Base-by-base conservation (phyloP, 1,139 yeast species). In the Magnusiomyces ingens region DNA sequence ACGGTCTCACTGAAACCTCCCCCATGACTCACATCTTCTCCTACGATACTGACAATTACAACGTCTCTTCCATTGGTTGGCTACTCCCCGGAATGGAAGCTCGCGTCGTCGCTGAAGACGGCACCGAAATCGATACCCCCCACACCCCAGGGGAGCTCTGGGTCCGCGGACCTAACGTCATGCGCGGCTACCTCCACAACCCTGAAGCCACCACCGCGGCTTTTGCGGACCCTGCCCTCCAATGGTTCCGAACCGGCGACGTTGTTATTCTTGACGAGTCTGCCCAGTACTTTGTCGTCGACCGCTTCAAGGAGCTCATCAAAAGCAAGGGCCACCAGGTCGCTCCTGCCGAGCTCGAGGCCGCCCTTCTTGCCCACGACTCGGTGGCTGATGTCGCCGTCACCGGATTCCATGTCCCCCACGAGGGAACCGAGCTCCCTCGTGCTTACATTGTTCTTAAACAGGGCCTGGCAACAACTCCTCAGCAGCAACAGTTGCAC, bases 161-260 rank as follows among this genome's bases (percentile, higher is more conserved):
- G 69, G 62, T 85, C 40, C 74, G 89, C 52, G 95, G 95, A 0
- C 85, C 87, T 3, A 88, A 84, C 64, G 73, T 83, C 42, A 83
- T 84, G 71, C 65, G 65, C 42, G 81, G 80, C 6, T 87, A 87
- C 67, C 80, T 70, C 65, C 76, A 82, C 58, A 80, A 83, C 62
- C 74, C 74, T 3, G 68, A 71, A 41, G 85, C 81, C 38, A 80
- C 85, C 0, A 65, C 63, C 11, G 75, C 73, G 36, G 72, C 80
- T 1, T 64, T 83, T 47, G 82, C 81, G 56, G 66, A 72, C 22
- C 85, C 84, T 35, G 41, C 21, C 17, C 8, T 29, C 15, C 86
- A 87, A 3, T 87, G 91, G 90, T 82, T 85, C 69, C 73, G 76
- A 46, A 86, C 95, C 6, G 95, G 95, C 49, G 95, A 86, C 68